These are phyloP conservation scores for Cystofilobasidium macerans DNA, from an alignment of 768 basidiomycete genomes.

Conservation along the genomic window DNA sequence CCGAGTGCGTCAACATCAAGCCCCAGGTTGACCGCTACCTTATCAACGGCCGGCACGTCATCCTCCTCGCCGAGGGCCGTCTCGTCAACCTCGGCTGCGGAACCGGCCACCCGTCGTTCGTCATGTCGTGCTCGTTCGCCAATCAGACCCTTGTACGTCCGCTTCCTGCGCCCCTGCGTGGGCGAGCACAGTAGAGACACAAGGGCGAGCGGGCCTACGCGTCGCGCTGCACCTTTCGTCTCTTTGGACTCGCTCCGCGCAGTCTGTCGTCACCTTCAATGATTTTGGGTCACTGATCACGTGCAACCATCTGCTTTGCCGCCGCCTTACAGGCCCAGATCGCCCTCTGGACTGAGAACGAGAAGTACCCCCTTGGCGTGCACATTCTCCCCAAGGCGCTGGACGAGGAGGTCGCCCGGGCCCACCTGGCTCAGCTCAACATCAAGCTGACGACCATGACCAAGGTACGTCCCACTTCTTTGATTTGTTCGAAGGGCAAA, in stretches of 20 bases:
- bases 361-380: conserved; percentile 89
- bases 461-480: no score
- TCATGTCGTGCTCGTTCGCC: conserved; percentile 99
- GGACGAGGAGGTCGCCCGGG: conserved; percentile 97
- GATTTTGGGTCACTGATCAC: no score
- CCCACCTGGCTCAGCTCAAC: conserved; percentile 79
- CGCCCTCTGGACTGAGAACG: conserved; percentile 80
- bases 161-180: no score
- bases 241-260: no score
- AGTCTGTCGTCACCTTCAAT: no score
- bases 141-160: conserved; percentile 84
- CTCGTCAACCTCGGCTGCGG: conserved; percentile 95
- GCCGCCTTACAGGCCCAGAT: no score
- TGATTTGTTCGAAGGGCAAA: no score
- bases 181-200: no score
- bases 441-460: conserved; percentile 72
- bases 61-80: conserved; percentile 96
- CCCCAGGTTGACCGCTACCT: conserved; percentile 98
- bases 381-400: conserved; percentile 98
- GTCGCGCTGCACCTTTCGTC: no score
- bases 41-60: conserved; percentile 88
- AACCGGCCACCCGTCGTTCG: conserved; percentile 87
- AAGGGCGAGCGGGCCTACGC: no score
- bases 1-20: conserved; percentile 76
- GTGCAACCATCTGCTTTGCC: no score